phyloP scores from a whole-genome alignment of 2,329 filamentous ascomycete genomes.

The Stagonosporopsis chrysanthemi region DNA sequence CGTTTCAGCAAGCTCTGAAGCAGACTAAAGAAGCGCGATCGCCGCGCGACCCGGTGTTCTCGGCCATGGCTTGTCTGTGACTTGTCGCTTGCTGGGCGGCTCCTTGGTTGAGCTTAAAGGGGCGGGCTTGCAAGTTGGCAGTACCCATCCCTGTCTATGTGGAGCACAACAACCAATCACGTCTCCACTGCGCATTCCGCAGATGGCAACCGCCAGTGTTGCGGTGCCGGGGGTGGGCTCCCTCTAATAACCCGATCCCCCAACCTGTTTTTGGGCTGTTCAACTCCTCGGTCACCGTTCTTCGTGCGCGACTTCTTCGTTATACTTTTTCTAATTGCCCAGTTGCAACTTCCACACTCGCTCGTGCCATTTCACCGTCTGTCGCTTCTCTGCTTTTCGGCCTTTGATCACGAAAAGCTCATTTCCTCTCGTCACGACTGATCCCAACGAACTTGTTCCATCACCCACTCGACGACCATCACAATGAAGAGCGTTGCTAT shows the following conservation, averaged over 20 bases:
- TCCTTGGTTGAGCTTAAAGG: constrained; percentile 21
- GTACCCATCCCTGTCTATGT: constrained; percentile 16
- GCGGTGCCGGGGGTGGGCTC: constrained; percentile 1
- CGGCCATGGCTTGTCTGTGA: constrained; percentile 17
- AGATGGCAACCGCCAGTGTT: constrained; percentile 16
- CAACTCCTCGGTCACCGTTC: constrained; percentile 16
- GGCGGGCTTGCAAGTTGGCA: constrained; percentile 18
- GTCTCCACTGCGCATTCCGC: constrained; percentile 7
- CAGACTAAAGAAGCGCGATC: constrained; percentile 23
- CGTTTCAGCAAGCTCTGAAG: constrained; percentile 27
- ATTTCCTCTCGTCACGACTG: constrained; percentile 2
- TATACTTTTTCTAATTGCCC: constrained; percentile 13
- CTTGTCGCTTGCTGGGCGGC: constrained; percentile 20
- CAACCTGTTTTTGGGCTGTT: constrained; percentile 17
- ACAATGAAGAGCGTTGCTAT: constrained; percentile 63
- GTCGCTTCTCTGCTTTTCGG: constrained; percentile 10
- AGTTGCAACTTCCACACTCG: constrained; percentile 6
- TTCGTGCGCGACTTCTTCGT: constrained; percentile 17
- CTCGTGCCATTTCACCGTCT: constrained; percentile 19
- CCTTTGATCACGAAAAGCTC: constrained; percentile 8
- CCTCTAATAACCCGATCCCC: constrained; percentile 19
- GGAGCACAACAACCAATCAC: constrained; percentile 15
- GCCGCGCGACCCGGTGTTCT: constrained; percentile 22
- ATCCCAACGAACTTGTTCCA: constrained; percentile 13
- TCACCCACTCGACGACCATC: constrained; percentile 17